phyloP scores from a whole-genome alignment of 129 eudicot genomes.

The Helianthus annuus region DNA sequence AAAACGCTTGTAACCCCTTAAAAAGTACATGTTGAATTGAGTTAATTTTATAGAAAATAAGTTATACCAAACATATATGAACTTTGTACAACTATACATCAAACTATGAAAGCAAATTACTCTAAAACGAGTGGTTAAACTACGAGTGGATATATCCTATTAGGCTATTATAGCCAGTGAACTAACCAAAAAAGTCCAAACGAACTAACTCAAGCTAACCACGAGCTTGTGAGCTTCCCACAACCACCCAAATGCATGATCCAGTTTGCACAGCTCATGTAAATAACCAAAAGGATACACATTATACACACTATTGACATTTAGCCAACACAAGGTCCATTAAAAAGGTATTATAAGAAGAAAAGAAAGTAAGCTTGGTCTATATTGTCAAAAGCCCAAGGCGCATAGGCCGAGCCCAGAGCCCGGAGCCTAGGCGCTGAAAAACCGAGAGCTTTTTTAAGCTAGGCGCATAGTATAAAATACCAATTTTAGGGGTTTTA shows the following conservation, averaged over 20 bases:
- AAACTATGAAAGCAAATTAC: background rate
- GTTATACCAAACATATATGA: conserved; percentile 12
- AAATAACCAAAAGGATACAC: background rate
- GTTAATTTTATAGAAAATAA: background rate
- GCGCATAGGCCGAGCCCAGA: too few relatives aligned
- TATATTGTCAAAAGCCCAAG: too few relatives aligned
- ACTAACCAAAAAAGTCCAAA: background rate
- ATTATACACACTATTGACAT: background rate
- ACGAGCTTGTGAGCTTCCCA: conserved; percentile 2
- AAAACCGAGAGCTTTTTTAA: too few relatives aligned
- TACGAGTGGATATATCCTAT: conserved; percentile 1
- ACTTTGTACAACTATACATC: background rate
- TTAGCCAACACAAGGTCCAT: background rate
- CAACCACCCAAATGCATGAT: background rate
- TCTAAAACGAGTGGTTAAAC: background rate
- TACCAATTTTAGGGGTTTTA: too few relatives aligned
- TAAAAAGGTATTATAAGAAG: background rate
- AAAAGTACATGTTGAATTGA: background rate
- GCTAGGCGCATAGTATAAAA: too few relatives aligned
- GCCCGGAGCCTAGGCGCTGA: too few relatives aligned
- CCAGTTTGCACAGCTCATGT: conserved; percentile 7
- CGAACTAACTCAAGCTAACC: background rate
- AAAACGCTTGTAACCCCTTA: conserved; percentile 76
- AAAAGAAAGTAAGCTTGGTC: background rate
- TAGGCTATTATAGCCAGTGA: conserved; percentile 10